These are phyloP conservation scores for Tuber umbilicatum DNA, from an alignment of 495 filamentous ascomycete species.

Conservation along the genomic window DNA sequence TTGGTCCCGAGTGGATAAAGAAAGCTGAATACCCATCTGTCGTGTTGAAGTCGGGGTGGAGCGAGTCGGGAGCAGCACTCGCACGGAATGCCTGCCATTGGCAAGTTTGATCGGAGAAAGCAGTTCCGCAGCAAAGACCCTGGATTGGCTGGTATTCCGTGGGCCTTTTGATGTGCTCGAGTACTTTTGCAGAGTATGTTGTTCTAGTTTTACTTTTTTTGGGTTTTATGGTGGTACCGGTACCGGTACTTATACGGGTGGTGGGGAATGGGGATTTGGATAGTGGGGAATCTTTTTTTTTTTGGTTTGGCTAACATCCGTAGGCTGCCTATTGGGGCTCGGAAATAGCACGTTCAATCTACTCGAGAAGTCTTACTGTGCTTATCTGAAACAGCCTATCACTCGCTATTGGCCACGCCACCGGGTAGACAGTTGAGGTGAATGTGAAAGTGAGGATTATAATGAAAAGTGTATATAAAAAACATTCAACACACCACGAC, in stretches of 20 bases:
- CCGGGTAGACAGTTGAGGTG: background rate
- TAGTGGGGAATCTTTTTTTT: background rate
- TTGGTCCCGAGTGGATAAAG: too few relatives aligned
- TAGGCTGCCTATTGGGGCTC: background rate
- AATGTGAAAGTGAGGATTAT: background rate
- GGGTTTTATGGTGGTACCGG: too few relatives aligned
- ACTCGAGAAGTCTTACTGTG: background rate
- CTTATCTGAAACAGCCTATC: background rate
- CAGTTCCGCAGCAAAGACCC: too few relatives aligned
- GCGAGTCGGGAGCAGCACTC: too few relatives aligned
- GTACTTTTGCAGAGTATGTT: background rate
- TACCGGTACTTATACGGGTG: background rate
- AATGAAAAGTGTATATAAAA: background rate
- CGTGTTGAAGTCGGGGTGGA: too few relatives aligned
- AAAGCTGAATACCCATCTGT: too few relatives aligned
- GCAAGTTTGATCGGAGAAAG: too few relatives aligned
- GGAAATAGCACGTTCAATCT: background rate
- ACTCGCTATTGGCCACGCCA: background rate
- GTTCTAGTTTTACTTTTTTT: too few relatives aligned
- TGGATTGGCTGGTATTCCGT: too few relatives aligned
- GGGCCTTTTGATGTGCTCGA: too few relatives aligned
- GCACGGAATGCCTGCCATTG: too few relatives aligned
- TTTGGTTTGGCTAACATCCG: background rate
- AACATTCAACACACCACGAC: too few relatives aligned
- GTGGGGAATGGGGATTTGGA: background rate